These are phyloP conservation scores for Claviceps sp. DNA, from an alignment of 2,329 filamentous ascomycete species.

Conservation along the genomic window DNA sequence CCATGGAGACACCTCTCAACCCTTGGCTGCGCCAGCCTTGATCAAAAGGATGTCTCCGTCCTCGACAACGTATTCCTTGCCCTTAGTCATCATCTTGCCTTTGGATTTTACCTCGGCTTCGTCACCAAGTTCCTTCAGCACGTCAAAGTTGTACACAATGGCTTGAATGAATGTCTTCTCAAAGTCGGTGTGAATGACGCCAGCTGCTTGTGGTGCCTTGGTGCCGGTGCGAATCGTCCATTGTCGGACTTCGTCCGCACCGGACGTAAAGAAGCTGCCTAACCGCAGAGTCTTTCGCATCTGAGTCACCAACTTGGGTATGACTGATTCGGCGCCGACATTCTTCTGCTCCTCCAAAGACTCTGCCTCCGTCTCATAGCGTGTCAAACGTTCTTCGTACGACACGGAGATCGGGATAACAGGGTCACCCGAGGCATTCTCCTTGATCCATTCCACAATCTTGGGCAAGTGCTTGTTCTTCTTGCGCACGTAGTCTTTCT, in stretches of 20 bases:
- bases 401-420: constrained; percentile 87
- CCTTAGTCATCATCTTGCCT: constrained; percentile 96
- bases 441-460: constrained; percentile 91
- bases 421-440: constrained; percentile 73
- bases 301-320: constrained; percentile 81
- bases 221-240: constrained; percentile 95
- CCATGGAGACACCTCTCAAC: constrained; percentile 20
- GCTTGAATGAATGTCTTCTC: constrained; percentile 99
- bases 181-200: constrained; percentile 96
- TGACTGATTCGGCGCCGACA: constrained; percentile 69
- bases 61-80: constrained; percentile 87
- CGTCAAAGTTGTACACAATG: constrained; percentile 79
- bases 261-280: constrained; percentile 93
- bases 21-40: constrained; percentile 77
- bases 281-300: constrained; percentile 91
- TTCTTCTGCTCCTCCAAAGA: constrained; percentile 78
- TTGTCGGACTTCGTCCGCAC: constrained; percentile 90
- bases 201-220: constrained; percentile 94
- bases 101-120: constrained; percentile 82
- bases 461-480: constrained; percentile 98
- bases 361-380: constrained; percentile 64
- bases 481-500: constrained; percentile 93
- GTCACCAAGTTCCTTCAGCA: constrained; percentile 75
- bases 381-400: constrained; percentile 83
- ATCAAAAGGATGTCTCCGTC: constrained; percentile 76